These are phyloP conservation scores for Aureobasidium leucospermi DNA, from an alignment of 2,329 filamentous ascomycete species.

Conservation along the genomic window DNA sequence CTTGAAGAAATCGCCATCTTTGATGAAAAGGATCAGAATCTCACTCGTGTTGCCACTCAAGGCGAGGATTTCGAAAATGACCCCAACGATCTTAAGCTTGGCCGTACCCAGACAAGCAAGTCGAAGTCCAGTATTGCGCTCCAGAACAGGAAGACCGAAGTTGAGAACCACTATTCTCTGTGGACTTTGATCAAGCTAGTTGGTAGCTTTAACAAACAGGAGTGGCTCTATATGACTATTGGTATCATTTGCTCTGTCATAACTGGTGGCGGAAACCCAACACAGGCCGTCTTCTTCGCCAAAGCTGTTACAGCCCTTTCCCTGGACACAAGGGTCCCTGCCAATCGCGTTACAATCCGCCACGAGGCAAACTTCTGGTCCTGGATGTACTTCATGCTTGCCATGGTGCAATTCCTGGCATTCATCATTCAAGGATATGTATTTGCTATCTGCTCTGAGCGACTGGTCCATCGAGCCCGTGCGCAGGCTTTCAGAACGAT, in stretches of 20 bases:
- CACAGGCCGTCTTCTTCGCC: conserved; percentile 74
- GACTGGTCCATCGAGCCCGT: conserved; percentile 73
- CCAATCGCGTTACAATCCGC: conserved; percentile 37
- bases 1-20: conserved; percentile 33
- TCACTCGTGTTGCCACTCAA: conserved; percentile 22
- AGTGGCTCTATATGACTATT: conserved; percentile 63
- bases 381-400: conserved; percentile 82
- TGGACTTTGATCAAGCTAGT: conserved; percentile 75
- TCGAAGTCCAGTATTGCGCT: conserved; percentile 65
- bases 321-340: conserved; percentile 44
- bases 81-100: conserved; percentile 52
- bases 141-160: conserved; percentile 46
- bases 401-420: conserved; percentile 62
- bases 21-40: conserved; percentile 24
- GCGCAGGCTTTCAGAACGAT: conserved; percentile 78
- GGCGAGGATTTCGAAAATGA: conserved; percentile 38
- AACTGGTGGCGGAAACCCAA: conserved; percentile 71
- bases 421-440: conserved; percentile 62
- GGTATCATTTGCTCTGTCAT: conserved; percentile 69
- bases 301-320: conserved; percentile 74
- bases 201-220: conserved; percentile 67
- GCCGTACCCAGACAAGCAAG: conserved; percentile 44
- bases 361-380: conserved; percentile 79
- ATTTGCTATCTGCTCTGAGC: conserved; percentile 82
- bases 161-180: conserved; percentile 51